These are phyloP conservation scores for Diaporthe sp. DNA, from an alignment of 2,329 filamentous ascomycete genomes.

Conservation along the genomic window DNA sequence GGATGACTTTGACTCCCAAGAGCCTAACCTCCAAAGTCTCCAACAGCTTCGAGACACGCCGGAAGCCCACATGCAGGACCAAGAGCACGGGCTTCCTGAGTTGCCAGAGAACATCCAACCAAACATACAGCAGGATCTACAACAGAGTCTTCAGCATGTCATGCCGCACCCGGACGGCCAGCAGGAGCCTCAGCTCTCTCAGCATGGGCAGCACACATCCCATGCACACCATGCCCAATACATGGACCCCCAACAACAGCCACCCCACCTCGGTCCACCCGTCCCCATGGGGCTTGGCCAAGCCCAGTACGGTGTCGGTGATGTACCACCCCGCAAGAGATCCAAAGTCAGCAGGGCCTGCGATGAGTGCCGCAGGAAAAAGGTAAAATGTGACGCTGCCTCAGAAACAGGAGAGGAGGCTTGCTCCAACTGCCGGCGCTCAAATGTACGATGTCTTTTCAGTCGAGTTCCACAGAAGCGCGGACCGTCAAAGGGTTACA, in stretches of 20 bases:
- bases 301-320: slow-evolving; percentile 56
- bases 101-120: slow-evolving; percentile 55
- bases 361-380: slow-evolving; percentile 89
- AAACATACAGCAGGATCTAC: slow-evolving; percentile 46
- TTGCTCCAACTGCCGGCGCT: slow-evolving; percentile 84
- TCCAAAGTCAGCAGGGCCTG: slow-evolving; percentile 90
- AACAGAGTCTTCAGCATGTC: slow-evolving; percentile 40
- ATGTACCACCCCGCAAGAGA: slow-evolving; percentile 77
- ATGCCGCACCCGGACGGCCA: slow-evolving; percentile 40
- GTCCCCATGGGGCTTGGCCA: slow-evolving; percentile 56
- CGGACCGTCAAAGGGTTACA: slow-evolving; percentile 92
- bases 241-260: slow-evolving; percentile 41
- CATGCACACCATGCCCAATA: slow-evolving; percentile 44
- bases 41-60: slow-evolving; percentile 40
- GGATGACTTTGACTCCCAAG: slow-evolving; percentile 33
- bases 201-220: slow-evolving; percentile 25
- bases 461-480: slow-evolving; percentile 89
- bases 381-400: slow-evolving; percentile 87
- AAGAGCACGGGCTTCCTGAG: slow-evolving; percentile 41
- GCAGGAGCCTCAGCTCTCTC: slow-evolving; percentile 35
- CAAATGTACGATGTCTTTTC: slow-evolving; percentile 82
- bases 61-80: slow-evolving; percentile 38
- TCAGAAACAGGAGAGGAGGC: slow-evolving; percentile 78
- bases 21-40: slow-evolving; percentile 33
- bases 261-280: slow-evolving; percentile 45